phyloP scores from a whole-genome alignment of 2,329 filamentous ascomycete genomes.

The Sporothrix schenckii region DNA sequence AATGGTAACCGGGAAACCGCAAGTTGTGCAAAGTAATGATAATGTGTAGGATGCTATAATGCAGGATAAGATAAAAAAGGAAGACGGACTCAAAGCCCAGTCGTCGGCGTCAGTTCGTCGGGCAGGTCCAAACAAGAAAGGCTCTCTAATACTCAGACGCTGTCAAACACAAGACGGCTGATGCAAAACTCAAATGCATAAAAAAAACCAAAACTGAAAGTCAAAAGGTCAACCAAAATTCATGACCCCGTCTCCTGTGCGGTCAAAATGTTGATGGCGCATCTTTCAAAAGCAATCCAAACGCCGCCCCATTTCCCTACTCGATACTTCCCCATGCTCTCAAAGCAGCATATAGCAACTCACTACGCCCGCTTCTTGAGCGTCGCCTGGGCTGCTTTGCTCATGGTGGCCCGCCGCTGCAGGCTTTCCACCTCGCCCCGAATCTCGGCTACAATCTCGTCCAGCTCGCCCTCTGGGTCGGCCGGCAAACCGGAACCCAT shows the following conservation, averaged over 20 bases:
- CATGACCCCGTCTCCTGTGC: no score
- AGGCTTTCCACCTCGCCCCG: conserved; percentile 69
- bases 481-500: conserved; percentile 65
- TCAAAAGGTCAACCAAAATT: no score
- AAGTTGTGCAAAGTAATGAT: background rate
- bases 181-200: no score
- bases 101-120: no score
- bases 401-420: conserved; percentile 41
- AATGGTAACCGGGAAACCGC: background rate
- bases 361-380: conserved; percentile 22
- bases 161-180: background rate
- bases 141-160: no score
- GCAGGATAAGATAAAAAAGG: no score
- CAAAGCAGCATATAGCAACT: background rate
- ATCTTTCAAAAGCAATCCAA: background rate
- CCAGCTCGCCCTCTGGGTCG: conserved; percentile 74
- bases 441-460: conserved; percentile 77
- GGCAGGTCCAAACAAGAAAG: background rate
- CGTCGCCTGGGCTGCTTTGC: background rate
- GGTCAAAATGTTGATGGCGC: no score
- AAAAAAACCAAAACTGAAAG: no score
- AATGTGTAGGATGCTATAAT: no score
- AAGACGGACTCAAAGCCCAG: no score
- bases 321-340: background rate
- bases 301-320: background rate